A percentile compares a stretch with the other conserved stretches of the same genome.
These are phyloP conservation scores for Ustilago xerochloae DNA, from an alignment of 1,284 basidiomycete species.

Conservation along the genomic window DNA sequence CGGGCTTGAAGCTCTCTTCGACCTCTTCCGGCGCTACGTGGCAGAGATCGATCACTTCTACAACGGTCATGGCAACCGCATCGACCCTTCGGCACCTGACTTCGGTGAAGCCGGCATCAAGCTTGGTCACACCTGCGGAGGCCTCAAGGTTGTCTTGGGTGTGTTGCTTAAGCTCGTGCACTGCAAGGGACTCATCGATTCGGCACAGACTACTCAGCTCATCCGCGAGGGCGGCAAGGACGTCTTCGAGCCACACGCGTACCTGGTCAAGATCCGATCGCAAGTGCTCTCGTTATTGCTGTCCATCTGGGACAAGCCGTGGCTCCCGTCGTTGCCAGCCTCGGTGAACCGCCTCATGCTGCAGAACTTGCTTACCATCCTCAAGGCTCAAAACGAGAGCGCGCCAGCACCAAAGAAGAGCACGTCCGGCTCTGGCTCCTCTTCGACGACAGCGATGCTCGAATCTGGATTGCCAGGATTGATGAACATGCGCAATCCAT, in stretches of 20 bases:
- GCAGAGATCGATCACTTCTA: constrained; percentile 74
- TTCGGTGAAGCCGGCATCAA: constrained; percentile 52
- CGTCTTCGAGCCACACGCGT: constrained; percentile 82
- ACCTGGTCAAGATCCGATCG: constrained; percentile 83
- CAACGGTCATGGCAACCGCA: constrained; percentile 67
- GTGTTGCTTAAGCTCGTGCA: constrained; percentile 82
- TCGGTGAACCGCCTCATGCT: constrained; percentile 74
- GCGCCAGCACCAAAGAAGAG: constrained; percentile 34
- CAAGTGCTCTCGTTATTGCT: constrained; percentile 77
- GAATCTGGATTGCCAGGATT: constrained; percentile 23
- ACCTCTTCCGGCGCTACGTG: constrained; percentile 75
- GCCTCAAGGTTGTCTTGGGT: constrained; percentile 82
- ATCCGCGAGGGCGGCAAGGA: constrained; percentile 37
- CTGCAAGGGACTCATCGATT: constrained; percentile 83
- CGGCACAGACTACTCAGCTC: constrained; percentile 81
- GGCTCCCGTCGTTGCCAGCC: constrained; percentile 81
- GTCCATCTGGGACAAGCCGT: constrained; percentile 83
- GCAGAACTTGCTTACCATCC: constrained; percentile 81
- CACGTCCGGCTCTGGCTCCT: constrained; percentile 1
- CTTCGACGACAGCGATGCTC: constrained; percentile 7
- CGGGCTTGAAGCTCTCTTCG: constrained; percentile 79
- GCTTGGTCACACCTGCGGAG: constrained; percentile 78
- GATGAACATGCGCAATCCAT: constrained; percentile 34
- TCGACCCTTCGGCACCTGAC: constrained; percentile 21
- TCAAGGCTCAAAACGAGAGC: constrained; percentile 76